Conservation (phyloP, 2,329 filamentous ascomycete species). For the Diaporthe citriasiana region DNA sequence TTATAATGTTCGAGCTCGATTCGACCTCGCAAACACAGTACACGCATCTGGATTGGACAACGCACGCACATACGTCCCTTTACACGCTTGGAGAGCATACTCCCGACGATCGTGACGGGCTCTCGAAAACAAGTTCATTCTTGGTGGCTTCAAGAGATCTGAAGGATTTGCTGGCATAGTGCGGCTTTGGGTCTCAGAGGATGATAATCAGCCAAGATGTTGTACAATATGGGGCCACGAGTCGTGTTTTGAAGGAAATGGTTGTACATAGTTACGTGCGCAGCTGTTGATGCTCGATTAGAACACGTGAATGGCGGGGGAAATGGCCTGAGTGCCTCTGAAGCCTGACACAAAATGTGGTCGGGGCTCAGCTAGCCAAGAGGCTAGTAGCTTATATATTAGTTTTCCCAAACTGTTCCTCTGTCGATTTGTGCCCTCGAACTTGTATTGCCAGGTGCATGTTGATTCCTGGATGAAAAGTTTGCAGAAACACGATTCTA, state of each 20-base stretch:
- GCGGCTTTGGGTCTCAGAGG: not conserved
- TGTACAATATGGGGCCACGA: slow-evolving; percentile 26
- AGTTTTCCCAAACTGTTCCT: not conserved
- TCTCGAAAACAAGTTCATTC: not conserved
- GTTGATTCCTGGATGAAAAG: not conserved
- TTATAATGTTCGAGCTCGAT: slow-evolving; percentile 16
- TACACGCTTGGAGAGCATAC: not conserved
- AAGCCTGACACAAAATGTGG: not conserved
- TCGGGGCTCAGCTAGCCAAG: slow-evolving; percentile 11
- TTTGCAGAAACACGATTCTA: not conserved
- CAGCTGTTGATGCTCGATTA: slow-evolving; percentile 17
- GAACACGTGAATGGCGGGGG: not conserved
- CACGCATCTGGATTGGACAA: slow-evolving; percentile 8
- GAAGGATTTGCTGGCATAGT: slow-evolving; percentile 7
- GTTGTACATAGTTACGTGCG: slow-evolving; percentile 20
- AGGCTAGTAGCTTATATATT: slow-evolving; percentile 15
- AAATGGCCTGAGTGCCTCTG: not conserved
- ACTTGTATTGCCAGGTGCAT: not conserved
- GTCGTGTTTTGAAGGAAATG: slow-evolving; percentile 8
- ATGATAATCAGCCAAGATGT: not conserved
- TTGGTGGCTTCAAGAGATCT: not conserved
- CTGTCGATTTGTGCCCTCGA: not conserved
- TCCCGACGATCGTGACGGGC: not conserved
- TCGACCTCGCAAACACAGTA: slow-evolving; percentile 1
- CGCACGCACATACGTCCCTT: not conserved